Conservation (phyloP, 2,329 filamentous ascomycete species). For the Sclerotinia borealis region DNA sequence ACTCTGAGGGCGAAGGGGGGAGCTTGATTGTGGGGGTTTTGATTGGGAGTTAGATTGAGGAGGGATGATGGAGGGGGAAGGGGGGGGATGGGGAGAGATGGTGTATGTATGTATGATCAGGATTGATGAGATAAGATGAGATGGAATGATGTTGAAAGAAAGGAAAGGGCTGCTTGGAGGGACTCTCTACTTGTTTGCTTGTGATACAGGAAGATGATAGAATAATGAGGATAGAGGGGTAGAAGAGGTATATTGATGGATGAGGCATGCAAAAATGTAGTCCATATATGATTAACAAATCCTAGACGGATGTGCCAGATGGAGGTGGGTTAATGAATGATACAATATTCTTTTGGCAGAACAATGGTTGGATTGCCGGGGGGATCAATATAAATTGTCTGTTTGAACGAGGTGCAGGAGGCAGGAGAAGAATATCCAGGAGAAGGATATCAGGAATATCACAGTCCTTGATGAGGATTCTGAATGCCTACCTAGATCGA, state of each 20-base stretch:
- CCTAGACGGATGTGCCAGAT: no score
- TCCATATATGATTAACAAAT: background rate
- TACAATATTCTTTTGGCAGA: background rate
- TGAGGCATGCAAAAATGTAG: background rate
- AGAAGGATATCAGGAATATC: no score
- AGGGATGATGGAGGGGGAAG: background rate
- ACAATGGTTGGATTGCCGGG: background rate
- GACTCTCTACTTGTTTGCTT: background rate
- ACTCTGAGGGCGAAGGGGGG: slow-evolving; percentile 40
- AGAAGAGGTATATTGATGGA: background rate
- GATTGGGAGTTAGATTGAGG: no score
- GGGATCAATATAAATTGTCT: background rate
- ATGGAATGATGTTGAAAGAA: background rate
- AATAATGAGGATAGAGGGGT: no score
- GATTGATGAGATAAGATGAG: no score
- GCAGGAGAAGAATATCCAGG: no score
- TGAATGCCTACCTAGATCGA: background rate
- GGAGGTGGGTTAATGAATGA: background rate
- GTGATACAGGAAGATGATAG: background rate
- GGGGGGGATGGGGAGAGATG: background rate
- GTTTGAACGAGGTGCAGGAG: background rate
- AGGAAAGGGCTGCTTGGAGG: background rate
- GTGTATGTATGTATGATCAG: background rate
- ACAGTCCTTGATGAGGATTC: background rate
- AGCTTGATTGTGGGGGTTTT: background rate